These are phyloP conservation scores for Malania oleifera DNA, from an alignment of 164 flowering plant genomes.

Conservation along the genomic window DNA sequence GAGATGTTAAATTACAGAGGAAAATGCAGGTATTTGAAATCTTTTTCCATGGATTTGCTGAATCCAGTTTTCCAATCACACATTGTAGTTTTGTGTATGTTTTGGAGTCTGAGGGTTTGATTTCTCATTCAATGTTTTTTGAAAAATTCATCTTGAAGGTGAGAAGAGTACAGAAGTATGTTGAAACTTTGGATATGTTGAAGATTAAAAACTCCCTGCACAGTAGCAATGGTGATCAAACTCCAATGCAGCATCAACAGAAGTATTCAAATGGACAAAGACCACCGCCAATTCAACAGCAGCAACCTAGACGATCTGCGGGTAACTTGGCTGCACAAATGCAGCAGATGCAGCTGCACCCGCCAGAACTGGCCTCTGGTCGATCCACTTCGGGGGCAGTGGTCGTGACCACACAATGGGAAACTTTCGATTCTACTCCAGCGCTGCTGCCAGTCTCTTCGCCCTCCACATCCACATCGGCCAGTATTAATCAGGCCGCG, in stretches of 20 bases:
- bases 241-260: constrained; percentile 20
- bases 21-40: constrained; percentile 71
- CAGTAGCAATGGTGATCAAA: constrained; percentile 21
- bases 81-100: neutral
- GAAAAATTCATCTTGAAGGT: constrained; percentile 34
- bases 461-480: constrained; percentile 21
- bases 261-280: constrained; percentile 23
- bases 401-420: constrained; percentile 81
- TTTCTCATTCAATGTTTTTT: neutral
- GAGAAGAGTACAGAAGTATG: constrained; percentile 80
- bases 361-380: constrained; percentile 15
- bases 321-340: constrained; percentile 15
- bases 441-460: constrained; percentile 16
- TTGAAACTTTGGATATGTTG: constrained; percentile 64
- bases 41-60: too few relatives aligned
- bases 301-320: constrained; percentile 16
- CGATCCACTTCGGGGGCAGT: constrained; percentile 36
- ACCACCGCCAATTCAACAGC: constrained; percentile 14
- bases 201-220: constrained; percentile 51
- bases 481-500: constrained; percentile 12
- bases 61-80: too few relatives aligned
- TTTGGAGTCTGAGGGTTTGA: neutral
- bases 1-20: constrained; percentile 80
- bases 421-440: constrained; percentile 48
- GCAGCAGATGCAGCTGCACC: constrained; percentile 8